phyloP scores from a whole-genome alignment of 2,329 filamentous ascomycete genomes.

The Emmonsiellopsis sp. region DNA sequence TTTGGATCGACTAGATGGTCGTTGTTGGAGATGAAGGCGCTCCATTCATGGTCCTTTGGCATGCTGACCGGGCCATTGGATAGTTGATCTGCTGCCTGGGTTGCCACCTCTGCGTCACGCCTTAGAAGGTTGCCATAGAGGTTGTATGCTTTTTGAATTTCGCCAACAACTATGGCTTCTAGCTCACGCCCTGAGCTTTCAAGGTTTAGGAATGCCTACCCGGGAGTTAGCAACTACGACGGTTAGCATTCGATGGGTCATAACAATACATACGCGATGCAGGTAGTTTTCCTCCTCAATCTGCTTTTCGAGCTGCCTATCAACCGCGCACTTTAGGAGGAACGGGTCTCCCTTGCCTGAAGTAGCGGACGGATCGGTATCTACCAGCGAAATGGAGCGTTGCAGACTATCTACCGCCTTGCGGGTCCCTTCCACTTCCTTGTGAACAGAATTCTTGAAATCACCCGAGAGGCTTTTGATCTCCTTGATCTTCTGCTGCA shows the following conservation, averaged over 20 bases:
- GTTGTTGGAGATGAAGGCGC: constrained; percentile 67
- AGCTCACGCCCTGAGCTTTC: constrained; percentile 91
- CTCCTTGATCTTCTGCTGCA: constrained; percentile 96
- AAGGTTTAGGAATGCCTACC: constrained; percentile 81
- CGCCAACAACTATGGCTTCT: constrained; percentile 90
- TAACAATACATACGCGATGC: constrained; percentile 62
- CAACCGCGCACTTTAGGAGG: constrained; percentile 73
- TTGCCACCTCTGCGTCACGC: constrained; percentile 76
- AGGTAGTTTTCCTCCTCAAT: constrained; percentile 96
- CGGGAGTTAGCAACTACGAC: not conserved
- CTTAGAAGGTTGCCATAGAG: constrained; percentile 86
- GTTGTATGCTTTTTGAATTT: constrained; percentile 97
- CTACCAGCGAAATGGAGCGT: constrained; percentile 69
- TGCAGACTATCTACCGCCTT: constrained; percentile 73
- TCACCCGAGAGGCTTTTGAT: constrained; percentile 90
- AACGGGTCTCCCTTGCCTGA: constrained; percentile 89
- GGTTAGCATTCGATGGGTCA: not conserved
- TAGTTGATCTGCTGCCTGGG: constrained; percentile 69
- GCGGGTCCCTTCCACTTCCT: constrained; percentile 79
- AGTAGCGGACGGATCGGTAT: constrained; percentile 64
- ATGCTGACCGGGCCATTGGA: constrained; percentile 80
- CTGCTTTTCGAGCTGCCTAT: constrained; percentile 83
- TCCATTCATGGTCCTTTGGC: constrained; percentile 91
- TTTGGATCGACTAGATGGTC: constrained; percentile 81
- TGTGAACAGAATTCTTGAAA: constrained; percentile 94